Conservation (phyloP, 169 alveolate genomes). For the Plasmodium cynomolgi region DNA sequence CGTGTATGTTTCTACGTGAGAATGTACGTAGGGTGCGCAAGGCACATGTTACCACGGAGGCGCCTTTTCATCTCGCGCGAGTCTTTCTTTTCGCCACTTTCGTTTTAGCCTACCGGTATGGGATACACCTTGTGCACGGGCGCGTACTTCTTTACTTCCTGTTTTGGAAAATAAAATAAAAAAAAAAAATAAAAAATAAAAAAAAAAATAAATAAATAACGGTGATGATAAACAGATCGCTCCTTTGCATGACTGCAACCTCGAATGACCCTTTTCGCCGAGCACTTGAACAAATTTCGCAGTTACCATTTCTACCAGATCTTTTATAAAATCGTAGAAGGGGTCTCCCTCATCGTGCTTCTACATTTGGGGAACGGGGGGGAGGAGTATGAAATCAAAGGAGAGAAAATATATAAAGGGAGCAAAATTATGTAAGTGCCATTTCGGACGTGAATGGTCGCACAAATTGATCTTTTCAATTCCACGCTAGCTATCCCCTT, state of each 20-base stretch:
- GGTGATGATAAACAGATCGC: background rate
- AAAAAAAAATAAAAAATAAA: background rate
- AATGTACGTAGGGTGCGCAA: background rate
- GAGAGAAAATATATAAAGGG: background rate
- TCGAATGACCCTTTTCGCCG: background rate
- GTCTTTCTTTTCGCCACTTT: background rate
- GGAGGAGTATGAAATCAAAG: background rate
- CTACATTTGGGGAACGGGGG: slow-evolving; percentile 37
- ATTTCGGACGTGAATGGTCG: background rate
- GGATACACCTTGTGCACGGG: slow-evolving; percentile 72
- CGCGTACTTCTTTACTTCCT: slow-evolving; percentile 65
- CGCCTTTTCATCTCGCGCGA: slow-evolving; percentile 58
- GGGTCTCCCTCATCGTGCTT: slow-evolving; percentile 81
- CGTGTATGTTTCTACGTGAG: background rate
- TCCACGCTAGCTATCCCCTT: background rate
- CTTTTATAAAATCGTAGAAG: slow-evolving; percentile 74
- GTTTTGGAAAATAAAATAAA: background rate
- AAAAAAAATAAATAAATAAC: background rate
- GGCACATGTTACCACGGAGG: slow-evolving; percentile 73
- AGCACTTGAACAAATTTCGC: background rate
- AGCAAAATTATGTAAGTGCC: background rate
- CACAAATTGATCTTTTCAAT: background rate
- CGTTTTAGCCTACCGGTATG: slow-evolving; percentile 59
- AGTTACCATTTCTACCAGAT: slow-evolving; percentile 62
- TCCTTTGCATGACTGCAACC: background rate